phyloP scores from a whole-genome alignment of 441 rosid genomes.

The Manihot esculenta region DNA sequence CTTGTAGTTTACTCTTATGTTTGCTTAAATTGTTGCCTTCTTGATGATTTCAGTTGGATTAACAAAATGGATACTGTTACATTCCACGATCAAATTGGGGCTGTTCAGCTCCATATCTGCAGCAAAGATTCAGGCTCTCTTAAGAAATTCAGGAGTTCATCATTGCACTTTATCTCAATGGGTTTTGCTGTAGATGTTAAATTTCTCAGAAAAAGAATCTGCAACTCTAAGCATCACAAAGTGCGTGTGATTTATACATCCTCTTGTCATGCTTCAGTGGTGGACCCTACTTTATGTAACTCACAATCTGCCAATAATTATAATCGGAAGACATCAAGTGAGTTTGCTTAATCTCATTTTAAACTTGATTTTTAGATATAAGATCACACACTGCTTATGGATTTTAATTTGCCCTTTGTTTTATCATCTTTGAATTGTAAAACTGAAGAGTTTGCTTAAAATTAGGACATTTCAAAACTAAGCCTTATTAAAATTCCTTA shows the following conservation, averaged over 20 bases:
- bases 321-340: constrained; percentile 56
- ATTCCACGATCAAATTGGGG: constrained; percentile 36
- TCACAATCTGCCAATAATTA: constrained; percentile 31
- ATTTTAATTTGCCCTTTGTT: background rate
- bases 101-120: constrained; percentile 28
- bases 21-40: background rate
- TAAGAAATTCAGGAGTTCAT: constrained; percentile 26
- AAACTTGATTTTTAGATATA: background rate
- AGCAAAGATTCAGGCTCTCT: constrained; percentile 18
- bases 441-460: background rate
- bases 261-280: constrained; percentile 46
- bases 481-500: background rate
- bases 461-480: background rate
- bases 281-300: constrained; percentile 45
- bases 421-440: background rate
- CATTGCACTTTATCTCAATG: constrained; percentile 31
- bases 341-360: constrained; percentile 6
- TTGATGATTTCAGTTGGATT: constrained; percentile 8
- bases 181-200: constrained; percentile 32
- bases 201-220: constrained; percentile 17
- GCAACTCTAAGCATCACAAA: constrained; percentile 27
- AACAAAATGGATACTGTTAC: constrained; percentile 43
- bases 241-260: constrained; percentile 35
- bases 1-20: background rate
- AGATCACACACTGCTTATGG: background rate